Evolutionary conservation across 2,329 filamentous ascomycete species (phyloP).

Genomic region (Botrytis fabae): DNA sequence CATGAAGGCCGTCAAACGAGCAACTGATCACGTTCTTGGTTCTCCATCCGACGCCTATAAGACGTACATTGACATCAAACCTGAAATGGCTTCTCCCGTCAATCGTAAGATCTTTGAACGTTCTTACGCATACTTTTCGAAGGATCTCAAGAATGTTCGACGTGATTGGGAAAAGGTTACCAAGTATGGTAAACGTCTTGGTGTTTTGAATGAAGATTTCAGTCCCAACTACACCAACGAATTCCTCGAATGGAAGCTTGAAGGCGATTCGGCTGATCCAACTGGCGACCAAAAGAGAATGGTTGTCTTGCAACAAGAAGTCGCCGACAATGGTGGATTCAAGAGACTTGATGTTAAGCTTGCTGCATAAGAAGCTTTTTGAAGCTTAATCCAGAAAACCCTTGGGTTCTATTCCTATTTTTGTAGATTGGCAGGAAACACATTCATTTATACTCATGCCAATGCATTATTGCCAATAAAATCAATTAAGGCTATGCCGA

Average conservation of each 20-base stretch:
- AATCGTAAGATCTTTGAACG: constrained; percentile 81
- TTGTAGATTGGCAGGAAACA: not conserved
- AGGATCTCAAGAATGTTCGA: constrained; percentile 70
- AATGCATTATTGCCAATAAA: not conserved
- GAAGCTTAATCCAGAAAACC: not conserved
- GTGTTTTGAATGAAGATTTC: constrained; percentile 63
- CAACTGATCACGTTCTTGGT: constrained; percentile 70
- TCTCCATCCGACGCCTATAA: constrained; percentile 63
- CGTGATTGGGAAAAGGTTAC: constrained; percentile 80
- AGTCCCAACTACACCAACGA: constrained; percentile 73
- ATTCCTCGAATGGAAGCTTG: constrained; percentile 66
- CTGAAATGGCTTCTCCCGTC: constrained; percentile 64
- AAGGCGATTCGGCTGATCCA: constrained; percentile 65
- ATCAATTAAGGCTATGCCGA: not conserved
- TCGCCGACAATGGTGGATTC: constrained; percentile 67
- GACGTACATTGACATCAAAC: constrained; percentile 72
- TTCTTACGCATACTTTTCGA: constrained; percentile 74
- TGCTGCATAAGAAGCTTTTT: constrained; percentile 18
- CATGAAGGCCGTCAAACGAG: constrained; percentile 70
- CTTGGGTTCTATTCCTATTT: not conserved
- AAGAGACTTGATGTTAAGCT: constrained; percentile 46
- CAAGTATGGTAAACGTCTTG: constrained; percentile 71
- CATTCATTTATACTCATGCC: not conserved
- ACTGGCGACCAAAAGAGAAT: constrained; percentile 74
- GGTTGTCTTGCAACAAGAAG: constrained; percentile 65